Evolutionary conservation across 2,329 filamentous ascomycete species (phyloP).

Genomic region (Aureobasidium sp.): DNA sequence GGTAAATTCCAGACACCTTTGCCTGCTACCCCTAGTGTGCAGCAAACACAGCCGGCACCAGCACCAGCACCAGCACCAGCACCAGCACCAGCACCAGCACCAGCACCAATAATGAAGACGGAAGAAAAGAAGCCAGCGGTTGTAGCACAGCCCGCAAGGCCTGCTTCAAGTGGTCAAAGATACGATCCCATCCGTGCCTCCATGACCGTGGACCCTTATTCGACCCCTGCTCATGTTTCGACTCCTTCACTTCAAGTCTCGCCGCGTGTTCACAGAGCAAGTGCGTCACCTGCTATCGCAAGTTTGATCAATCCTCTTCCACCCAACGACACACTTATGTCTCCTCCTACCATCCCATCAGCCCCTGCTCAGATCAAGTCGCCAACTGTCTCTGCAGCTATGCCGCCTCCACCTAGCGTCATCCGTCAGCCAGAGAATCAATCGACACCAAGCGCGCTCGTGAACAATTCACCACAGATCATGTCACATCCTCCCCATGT

Average conservation of each 20-base stretch:
- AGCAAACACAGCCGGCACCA: slow-evolving; percentile 14
- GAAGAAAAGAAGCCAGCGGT: slow-evolving; percentile 6
- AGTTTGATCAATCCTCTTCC: slow-evolving; percentile 59
- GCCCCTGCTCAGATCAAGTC: slow-evolving; percentile 14
- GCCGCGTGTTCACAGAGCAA: slow-evolving; percentile 59
- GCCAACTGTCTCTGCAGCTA: slow-evolving; percentile 4
- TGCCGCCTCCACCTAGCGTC: not conserved
- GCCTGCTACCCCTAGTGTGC: slow-evolving; percentile 22
- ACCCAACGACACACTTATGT: slow-evolving; percentile 26
- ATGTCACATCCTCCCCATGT: slow-evolving; percentile 21
- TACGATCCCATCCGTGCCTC: slow-evolving; percentile 77
- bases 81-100: too few species aligned
- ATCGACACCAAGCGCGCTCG: slow-evolving; percentile 13
- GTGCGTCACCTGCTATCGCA: slow-evolving; percentile 83
- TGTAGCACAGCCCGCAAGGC: slow-evolving; percentile 33
- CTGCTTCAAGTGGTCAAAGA: slow-evolving; percentile 66
- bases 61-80: too few species aligned
- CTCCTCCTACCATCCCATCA: slow-evolving; percentile 21
- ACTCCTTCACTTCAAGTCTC: slow-evolving; percentile 32
- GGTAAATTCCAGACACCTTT: slow-evolving; percentile 24
- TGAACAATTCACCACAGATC: slow-evolving; percentile 17
- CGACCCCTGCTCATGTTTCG: slow-evolving; percentile 22
- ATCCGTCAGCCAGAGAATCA: slow-evolving; percentile 7
- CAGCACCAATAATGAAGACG: slow-evolving; percentile 2
- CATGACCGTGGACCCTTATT: slow-evolving; percentile 43